Base-by-base conservation (phyloP, 495 filamentous ascomycete species). In the Trichoderma reesei region DNA sequence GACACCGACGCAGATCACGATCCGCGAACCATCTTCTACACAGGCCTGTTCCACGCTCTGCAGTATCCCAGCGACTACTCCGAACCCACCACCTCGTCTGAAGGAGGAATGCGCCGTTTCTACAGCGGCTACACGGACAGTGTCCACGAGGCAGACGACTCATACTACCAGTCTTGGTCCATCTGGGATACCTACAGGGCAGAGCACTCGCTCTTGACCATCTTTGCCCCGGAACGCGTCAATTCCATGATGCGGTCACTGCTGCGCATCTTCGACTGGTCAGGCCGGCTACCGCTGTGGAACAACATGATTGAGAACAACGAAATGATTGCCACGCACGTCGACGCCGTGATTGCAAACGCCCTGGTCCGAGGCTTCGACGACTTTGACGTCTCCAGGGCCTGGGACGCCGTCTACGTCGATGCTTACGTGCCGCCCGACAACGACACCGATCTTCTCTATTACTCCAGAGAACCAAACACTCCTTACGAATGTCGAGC, bases 81-180 rank as follows among this genome's bases (percentile, higher is more conserved):
- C 10, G 72, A 73, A 61, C 72, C 72, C 9, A 68, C 67, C 4
- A 44, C 61, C 34, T 61, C 11, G 3, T 59, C 65, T 26, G 54
- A 62, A 1, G 63, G 36, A 51, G 60, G 64, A 1, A n/a, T 60
- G 9, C 67, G 69, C 44, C 66, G 64, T 3, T 73, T 72, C 37
- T 73, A 73, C 20, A 73, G 70, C 39, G 72, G 72, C 36, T 73
- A 73, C 16, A 73, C 68, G 2, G 70, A 73, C 41, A 73, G 68
- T 31, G 41, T 72, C 6, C 69, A 72, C 39, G 63, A 67, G 41
- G 67, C 56, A 10, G 71, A 71, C 36, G 72, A 72, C 3, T 72
- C 72, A 0, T 73, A 73, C 60, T 73, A 72, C 44, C 72, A 73
- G 41, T 73, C 72, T 11, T 73, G 72, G 72, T 73, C 72, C 2